Percentiles rank a stretch among this genome's conserved stretches.
These are phyloP conservation scores for Sugiyamaella marilandica DNA, from an alignment of 805 yeast genomes.

Conservation along the genomic window DNA sequence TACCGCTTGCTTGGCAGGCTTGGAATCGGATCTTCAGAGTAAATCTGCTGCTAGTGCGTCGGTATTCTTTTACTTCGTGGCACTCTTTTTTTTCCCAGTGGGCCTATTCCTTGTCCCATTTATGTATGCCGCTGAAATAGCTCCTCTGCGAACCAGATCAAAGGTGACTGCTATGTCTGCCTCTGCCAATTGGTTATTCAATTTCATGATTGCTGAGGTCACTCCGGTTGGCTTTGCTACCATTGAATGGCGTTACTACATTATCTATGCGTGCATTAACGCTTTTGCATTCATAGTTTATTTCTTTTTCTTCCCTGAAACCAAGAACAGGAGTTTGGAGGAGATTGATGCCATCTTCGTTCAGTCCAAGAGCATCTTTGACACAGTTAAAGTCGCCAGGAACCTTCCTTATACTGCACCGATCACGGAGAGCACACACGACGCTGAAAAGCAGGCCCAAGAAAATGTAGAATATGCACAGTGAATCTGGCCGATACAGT, in stretches of 20 bases:
- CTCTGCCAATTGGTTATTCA: constrained; percentile 58
- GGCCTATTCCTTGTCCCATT: constrained; percentile 12
- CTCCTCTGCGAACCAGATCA: constrained; percentile 8
- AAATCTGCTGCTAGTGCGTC: constrained; percentile 36
- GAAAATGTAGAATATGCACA: constrained; percentile 3
- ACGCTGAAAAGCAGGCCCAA: constrained; percentile 1
- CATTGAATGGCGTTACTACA: constrained; percentile 44
- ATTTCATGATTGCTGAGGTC: constrained; percentile 61
- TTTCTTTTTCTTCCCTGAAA: constrained; percentile 60
- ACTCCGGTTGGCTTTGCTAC: constrained; percentile 48
- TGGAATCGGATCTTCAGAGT: constrained; percentile 34
- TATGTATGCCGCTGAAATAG: constrained; percentile 15
- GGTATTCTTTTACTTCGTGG: constrained; percentile 4
- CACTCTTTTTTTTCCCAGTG: constrained; percentile 10
- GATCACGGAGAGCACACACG: neutral
- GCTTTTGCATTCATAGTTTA: constrained; percentile 33
- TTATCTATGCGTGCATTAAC: constrained; percentile 12
- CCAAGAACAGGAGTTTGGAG: constrained; percentile 67
- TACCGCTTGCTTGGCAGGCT: constrained; percentile 6
- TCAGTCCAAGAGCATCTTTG: constrained; percentile 10
- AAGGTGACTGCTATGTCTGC: constrained; percentile 54
- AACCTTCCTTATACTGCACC: constrained; percentile 9
- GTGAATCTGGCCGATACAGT: too few relatives aligned
- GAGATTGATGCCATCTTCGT: constrained; percentile 59
- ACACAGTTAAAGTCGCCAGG: constrained; percentile 4